Evolutionary conservation across 192 early-diverging fungal species (phyloP).

Genomic region (Gamsiella multidivaricata): DNA sequence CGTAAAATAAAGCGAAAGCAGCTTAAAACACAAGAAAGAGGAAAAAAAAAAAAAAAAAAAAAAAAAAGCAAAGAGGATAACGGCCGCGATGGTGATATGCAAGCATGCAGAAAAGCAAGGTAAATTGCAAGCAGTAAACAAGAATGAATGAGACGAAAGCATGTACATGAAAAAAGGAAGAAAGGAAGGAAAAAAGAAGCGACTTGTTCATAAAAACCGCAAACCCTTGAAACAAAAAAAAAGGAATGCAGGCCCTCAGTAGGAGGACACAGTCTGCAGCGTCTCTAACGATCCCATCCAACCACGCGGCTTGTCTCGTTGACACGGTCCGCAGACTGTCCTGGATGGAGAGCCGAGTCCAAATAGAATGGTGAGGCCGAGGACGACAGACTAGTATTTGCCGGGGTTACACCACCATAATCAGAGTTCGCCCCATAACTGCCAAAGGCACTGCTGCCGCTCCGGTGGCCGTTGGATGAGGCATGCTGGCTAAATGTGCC

Average conservation of each 20-base stretch:
- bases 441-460: neutral
- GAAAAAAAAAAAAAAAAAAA: neutral
- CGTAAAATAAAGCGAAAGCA: neutral
- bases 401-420: neutral
- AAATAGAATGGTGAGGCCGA: conserved; percentile 21
- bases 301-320: conserved; percentile 6
- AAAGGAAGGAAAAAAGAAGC: neutral
- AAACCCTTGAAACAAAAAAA: neutral
- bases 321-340: conserved; percentile 6
- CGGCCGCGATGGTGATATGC: neutral
- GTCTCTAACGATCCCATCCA: conserved; percentile 30
- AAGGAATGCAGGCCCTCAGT: no score
- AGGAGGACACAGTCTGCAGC: neutral
- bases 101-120: neutral
- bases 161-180: neutral
- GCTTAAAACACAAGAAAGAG: neutral
- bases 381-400: conserved; percentile 8
- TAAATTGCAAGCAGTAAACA: neutral
- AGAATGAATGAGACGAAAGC: neutral
- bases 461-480: neutral
- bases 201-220: no score
- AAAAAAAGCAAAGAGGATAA: conserved; percentile 1
- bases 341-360: conserved; percentile 9
- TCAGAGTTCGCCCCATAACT: conserved; percentile 8
- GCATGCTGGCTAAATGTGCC: neutral